Evolutionary conservation across 225 moss, liverwort and hornwort genomes (phyloP), one percentile per base, ranked within the genome.

Genomic region (Antitrichia curtipendula): DNA sequence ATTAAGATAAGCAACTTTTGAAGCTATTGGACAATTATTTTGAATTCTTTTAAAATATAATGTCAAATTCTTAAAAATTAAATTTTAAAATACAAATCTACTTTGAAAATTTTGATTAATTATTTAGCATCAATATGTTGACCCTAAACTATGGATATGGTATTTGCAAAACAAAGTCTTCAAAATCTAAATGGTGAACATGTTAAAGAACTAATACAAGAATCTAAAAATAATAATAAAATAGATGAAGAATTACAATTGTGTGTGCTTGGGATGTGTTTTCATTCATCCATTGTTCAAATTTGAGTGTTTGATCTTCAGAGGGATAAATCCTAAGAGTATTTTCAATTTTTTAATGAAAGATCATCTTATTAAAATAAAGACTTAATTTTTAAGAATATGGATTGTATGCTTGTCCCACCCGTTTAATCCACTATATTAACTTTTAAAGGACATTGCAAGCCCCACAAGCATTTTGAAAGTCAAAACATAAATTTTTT

Each of bases 181-280:
- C 2, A 6, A 36, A 11, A 21, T 65, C 6, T n/a, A n/a, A 36
- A 65, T 1, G 0, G 4, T 6, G 12, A 65, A 63, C 36, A 20
- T n/a, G 2, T 65, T n/a, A 6, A 20, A 36, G 8, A 40, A 13
- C 1, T 40, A 3, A 40, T 0, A 25, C 24, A 69, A 69, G 5
- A 69, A 41, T 69, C 8, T 41, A 24, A 14, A 14, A 69, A 43
- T 27, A 0, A 70, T 5, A 27, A 9, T 27, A 6, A 43, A 69
- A 27, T 43, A 16, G 3, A 9, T 25, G 5, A 43, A 43, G 27
- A 70, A 16, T 70, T 4, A 70, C 15, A 70, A 5, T 70, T 27
- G 0, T 5, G 4, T 23, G 15, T 43, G 1, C 6, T 70, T 16
- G 1, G 0, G 0, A 70, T 70, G 41, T 70, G 0, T 70, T 70